Base-by-base conservation (phyloP, 1,139 yeast genomes). In the Schizosaccharomyces versatilis region DNA sequence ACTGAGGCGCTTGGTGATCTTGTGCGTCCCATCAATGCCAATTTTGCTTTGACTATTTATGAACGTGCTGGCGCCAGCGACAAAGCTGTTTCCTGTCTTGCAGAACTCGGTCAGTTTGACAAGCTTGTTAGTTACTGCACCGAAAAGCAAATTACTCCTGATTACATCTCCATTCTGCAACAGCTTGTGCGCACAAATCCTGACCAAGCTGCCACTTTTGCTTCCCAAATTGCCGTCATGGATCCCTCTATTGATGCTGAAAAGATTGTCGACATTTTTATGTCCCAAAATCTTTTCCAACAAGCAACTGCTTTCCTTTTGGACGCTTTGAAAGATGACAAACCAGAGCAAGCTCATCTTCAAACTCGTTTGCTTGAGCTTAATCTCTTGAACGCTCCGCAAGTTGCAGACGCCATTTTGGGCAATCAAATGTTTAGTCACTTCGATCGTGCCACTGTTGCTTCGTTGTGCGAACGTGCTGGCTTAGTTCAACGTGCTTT, bases 221-320 rank as follows among this genome's bases (percentile, higher is more conserved):
- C 98, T 12, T 81, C 88, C 51, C 83, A 86, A 60, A 75, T 93
- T 59, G 77, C 85, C 61, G 75, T 79, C 61, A 44, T 32, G 15
- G 72, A 77, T 54, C 79, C 77, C 53, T 72, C 80, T 48, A 71
- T 88, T 61, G 85, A 88, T 62, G 73, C 85, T 60, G 96, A 88
- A 71, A 80, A 80, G 61, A 75, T 85, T 63, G 93, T 95, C 51
- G 98, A 93, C 66, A 81, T 90, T 60, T 93, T 93, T 74, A 80
- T 93, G 69, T 81, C 94, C 51, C 97, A 90, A 69, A 88, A 90
- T 69, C 81, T 80, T 66, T 80, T 90, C 63, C 98, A 88, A 71
- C 98, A 90, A 73, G 98, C 97, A 66, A 93, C 99, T 49, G 96
- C 98, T n/a, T 85, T 93, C 72, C 73, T 93, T 64, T 74, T 93